Evolutionary conservation across 2,329 filamentous ascomycete genomes (phyloP).

Genomic region (Fusarium algeriense): DNA sequence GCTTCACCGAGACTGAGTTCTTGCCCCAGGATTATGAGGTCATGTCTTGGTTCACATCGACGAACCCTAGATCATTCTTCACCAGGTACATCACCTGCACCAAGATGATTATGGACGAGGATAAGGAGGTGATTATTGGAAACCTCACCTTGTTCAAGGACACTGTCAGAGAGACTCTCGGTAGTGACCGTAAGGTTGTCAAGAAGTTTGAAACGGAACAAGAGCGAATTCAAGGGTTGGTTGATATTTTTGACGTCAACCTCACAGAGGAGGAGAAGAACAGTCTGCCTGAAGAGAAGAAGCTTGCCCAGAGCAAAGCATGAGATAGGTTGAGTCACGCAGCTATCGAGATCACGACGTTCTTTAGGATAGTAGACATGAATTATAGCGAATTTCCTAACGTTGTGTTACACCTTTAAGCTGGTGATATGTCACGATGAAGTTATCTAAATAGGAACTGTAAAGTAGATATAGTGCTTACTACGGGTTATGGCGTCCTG

Average conservation of each 20-base stretch:
- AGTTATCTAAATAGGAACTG: neutral
- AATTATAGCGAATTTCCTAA: neutral
- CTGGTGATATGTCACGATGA: neutral
- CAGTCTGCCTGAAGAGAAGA: neutral
- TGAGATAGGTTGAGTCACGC: neutral
- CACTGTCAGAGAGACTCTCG: neutral
- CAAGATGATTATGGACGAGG: neutral
- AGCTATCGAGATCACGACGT: neutral
- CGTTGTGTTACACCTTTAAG: neutral
- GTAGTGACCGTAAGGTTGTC: neutral
- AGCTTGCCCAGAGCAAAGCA: neutral
- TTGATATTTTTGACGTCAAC: neutral
- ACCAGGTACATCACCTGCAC: neutral
- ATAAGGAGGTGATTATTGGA: neutral
- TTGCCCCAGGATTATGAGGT: neutral
- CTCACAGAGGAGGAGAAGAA: neutral
- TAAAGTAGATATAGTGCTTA: neutral
- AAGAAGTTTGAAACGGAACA: neutral
- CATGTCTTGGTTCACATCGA: constrained; percentile 9
- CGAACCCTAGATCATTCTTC: neutral
- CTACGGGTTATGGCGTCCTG: too few species aligned
- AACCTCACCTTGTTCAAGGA: neutral
- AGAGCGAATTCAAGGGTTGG: neutral
- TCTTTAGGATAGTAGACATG: neutral
- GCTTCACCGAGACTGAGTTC: neutral